Evolutionary conservation across 257 asterid genomes (phyloP), one percentile per base, ranked within the genome.

Genomic region (Sherardia arvensis): DNA sequence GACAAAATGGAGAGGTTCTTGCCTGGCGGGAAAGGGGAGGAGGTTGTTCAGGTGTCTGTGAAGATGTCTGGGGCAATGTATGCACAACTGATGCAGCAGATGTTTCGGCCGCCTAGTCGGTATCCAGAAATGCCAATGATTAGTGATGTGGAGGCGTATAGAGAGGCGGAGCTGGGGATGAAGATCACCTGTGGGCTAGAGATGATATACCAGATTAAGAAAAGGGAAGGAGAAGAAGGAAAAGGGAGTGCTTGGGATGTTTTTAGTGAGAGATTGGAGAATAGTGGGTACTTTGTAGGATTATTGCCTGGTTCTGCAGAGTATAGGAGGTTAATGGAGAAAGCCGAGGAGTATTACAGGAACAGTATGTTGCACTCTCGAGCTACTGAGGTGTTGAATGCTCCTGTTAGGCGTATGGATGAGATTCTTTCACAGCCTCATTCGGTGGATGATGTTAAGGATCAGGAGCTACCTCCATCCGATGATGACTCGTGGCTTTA

Each of bases 401-500:
- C 91, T 68, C 97, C 90, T 49, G 85, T 85, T 68, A 80, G 72
- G 48, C 80, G 90, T 32, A 79, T 89, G 59, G 96, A 92, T 76
- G 97, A 87, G 71, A 80, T 89, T 72, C 97, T 92, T 65, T 74
- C 86, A 36, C 89, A 85, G 51, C 87, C 94, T 14, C 84, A 85
- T 67, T 81, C 94, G 18, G 80, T 72, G 14, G 80, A 77, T 69
- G 86, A 82, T 72, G 89, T 89, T 73, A 71, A 74, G 69, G 75
- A 74, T 62, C 80, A 69, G 70, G 87, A 84, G 67, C 85, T 89
- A 69, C 94, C 94, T 59, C 91, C 84, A 28, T 80, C 96, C 26
- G 97, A 89, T 79, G 95, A 87, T 79, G 99, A 92, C 72, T 84
- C 99, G 1, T 92, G 96, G 99, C 90, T 92, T 38, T 92, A 87